Conservation (phyloP, 305 asterid species). For the Nicotiana rustica region DNA sequence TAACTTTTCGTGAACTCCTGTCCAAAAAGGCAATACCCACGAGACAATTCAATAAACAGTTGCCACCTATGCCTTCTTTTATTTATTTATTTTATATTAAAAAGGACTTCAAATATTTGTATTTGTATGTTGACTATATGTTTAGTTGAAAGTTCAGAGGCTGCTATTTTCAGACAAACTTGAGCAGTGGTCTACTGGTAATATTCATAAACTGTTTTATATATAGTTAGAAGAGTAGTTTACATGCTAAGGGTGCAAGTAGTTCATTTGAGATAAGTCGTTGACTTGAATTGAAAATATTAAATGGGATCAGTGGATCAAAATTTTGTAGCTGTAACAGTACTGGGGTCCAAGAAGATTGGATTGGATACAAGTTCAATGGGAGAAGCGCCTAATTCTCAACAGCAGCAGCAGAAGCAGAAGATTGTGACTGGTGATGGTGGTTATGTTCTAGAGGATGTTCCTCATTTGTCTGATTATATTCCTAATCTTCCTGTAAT, state of each 20-base stretch:
- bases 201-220: not conserved
- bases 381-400: slow-evolving; percentile 48
- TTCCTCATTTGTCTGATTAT: slow-evolving; percentile 87
- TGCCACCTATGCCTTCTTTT: not conserved
- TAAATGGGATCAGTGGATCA: slow-evolving; percentile 28
- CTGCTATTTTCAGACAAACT: slow-evolving; percentile 11
- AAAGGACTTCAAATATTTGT: not conserved
- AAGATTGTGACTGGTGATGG: slow-evolving; percentile 61
- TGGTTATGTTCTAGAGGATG: slow-evolving; percentile 82
- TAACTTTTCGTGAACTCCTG: slow-evolving; percentile 21
- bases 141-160: slow-evolving; percentile 10
- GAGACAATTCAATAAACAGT: slow-evolving; percentile 27
- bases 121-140: not conserved
- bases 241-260: not conserved
- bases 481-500: slow-evolving; percentile 70
- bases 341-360: not conserved
- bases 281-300: not conserved
- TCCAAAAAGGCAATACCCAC: not conserved
- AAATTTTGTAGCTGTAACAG: not conserved
- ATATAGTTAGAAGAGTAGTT: not conserved
- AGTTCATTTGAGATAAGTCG: slow-evolving; percentile 8
- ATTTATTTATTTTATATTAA: not conserved
- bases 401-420: slow-evolving; percentile 47
- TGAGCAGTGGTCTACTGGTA: not conserved
- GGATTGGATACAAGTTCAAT: slow-evolving; percentile 20